Percentiles rank a stretch among this genome's conserved stretches.
phyloP scores from a whole-genome alignment of 768 basidiomycete species.

The Boletus vermiculosoides region DNA sequence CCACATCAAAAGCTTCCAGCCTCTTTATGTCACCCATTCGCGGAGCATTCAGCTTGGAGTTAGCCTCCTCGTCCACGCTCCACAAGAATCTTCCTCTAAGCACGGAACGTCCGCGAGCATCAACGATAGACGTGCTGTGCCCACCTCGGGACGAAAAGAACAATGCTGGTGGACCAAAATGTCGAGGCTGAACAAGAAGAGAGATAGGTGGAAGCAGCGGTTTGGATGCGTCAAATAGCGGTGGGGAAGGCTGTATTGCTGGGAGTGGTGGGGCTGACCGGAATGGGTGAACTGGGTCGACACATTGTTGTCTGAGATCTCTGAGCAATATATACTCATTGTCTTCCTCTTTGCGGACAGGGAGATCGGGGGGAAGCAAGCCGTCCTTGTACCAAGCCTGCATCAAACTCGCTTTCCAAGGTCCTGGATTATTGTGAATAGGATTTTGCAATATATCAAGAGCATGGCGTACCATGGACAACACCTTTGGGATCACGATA shows the following conservation, averaged over 20 bases:
- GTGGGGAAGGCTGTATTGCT: conserved; percentile 25
- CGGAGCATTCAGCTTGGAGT: conserved; percentile 34
- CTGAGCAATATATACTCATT: conserved; percentile 63
- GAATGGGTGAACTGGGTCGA: conserved; percentile 84
- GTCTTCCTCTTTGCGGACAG: conserved; percentile 77
- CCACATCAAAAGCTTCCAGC: conserved; percentile 77
- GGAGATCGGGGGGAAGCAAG: conserved; percentile 76
- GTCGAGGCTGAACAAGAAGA: conserved; percentile 70
- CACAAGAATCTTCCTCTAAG: conserved; percentile 78
- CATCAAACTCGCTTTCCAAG: conserved; percentile 87
- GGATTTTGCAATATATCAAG: not conserved
- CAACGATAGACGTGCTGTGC: conserved; percentile 85
- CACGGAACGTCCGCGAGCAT: conserved; percentile 81
- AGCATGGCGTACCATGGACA: conserved; percentile 60
- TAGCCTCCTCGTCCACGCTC: conserved; percentile 62
- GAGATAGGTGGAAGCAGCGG: conserved; percentile 73
- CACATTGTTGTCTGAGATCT: conserved; percentile 72
- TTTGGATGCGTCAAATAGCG: conserved; percentile 41
- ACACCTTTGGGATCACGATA: conserved; percentile 82
- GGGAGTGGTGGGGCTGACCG: conserved; percentile 44
- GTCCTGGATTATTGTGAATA: conserved; percentile 47
- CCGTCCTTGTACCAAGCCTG: conserved; percentile 89
- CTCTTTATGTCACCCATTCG: conserved; percentile 82
- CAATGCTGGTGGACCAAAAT: conserved; percentile 83
- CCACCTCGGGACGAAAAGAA: conserved; percentile 90